Evolutionary conservation across 2,329 filamentous ascomycete genomes (phyloP).

Genomic region (Stylonectria norvegica): DNA sequence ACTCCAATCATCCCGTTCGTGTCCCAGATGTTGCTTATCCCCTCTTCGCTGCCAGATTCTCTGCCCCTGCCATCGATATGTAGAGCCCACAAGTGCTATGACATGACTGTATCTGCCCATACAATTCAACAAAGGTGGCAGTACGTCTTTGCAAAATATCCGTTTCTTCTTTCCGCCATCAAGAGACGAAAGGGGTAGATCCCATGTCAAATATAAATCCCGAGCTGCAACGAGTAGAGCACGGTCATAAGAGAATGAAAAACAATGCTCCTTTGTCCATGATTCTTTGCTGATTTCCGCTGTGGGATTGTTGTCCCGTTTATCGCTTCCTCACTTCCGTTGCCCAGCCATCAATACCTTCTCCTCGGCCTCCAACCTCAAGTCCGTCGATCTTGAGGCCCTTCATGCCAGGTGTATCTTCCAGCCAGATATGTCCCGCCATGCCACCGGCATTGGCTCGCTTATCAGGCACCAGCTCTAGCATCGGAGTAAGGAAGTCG

Average conservation of each 20-base stretch:
- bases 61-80: constrained; percentile 5
- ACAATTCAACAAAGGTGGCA: constrained; percentile 10
- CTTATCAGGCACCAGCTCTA: constrained; percentile 83
- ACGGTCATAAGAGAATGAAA: not conserved
- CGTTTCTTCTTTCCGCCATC: constrained; percentile 10
- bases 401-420: constrained; percentile 87
- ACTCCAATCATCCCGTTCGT: constrained; percentile 1
- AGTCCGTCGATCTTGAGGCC: constrained; percentile 68
- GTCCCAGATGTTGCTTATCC: constrained; percentile 1
- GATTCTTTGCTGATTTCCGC: constrained; percentile 9
- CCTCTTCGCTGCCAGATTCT: not conserved
- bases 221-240: constrained; percentile 11
- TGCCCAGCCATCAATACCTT: constrained; percentile 93
- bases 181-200: constrained; percentile 12
- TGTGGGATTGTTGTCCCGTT: constrained; percentile 22
- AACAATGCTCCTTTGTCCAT: constrained; percentile 6
- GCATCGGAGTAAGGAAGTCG: constrained; percentile 84
- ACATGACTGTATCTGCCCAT: constrained; percentile 5
- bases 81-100: constrained; percentile 3
- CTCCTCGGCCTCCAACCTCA: constrained; percentile 75
- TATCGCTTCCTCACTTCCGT: constrained; percentile 81
- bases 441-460: constrained; percentile 95
- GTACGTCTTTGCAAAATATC: constrained; percentile 5
- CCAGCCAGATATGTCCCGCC: constrained; percentile 78
- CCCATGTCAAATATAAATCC: constrained; percentile 9